Evolutionary conservation across 495 filamentous ascomycete species (phyloP), one percentile per base, ranked within the genome.

Genomic region (Aspergillus cavernicola): DNA sequence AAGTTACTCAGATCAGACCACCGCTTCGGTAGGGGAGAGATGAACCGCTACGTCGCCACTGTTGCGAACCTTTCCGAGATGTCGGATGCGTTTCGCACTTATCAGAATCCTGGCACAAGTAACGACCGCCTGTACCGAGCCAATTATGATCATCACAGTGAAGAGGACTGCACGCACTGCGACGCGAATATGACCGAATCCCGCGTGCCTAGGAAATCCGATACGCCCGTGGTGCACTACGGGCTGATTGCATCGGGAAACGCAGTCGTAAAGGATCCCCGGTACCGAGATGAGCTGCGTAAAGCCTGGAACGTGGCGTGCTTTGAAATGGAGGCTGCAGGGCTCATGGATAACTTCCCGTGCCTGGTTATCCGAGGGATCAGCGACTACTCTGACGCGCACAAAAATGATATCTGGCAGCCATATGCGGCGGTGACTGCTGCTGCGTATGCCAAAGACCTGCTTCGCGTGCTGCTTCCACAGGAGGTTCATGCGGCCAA

Each of bases 21-120:
- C 31, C 52, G 28, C 11, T 55, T 48, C 23, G 32, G 42, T 10
- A 55, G 43, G 19, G 52, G 52, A 28, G 43, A 55, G 41, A 55
- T 55, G 43, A 38, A 40, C 8, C 42, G 10, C n/a, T 55, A 55
- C 36, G 48, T 55, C 15, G 29, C 42, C 7, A 19, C 40, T 10
- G 32, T 46, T 48, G 23, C 26, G 10, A 10, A 40, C 31, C 33
- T 46, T 55, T 48, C 42, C 2, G 26, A 44, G 16, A 48, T 8
- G 4, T 36, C 15, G 11, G 45, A 48, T 9, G 29, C 19, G 4
- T 36, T 48, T 24, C 8, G 36, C 9, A 31, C 45, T 13, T 48
- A 48, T 15, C 45, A n/a, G 18, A 5, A 23, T 29, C 45, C 45
- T 8, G 41, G 52, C 16, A 47, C 33, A 24, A 15, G 18, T 39